phyloP scores from a whole-genome alignment of 257 asterid species.

The Prunella vulgaris region DNA sequence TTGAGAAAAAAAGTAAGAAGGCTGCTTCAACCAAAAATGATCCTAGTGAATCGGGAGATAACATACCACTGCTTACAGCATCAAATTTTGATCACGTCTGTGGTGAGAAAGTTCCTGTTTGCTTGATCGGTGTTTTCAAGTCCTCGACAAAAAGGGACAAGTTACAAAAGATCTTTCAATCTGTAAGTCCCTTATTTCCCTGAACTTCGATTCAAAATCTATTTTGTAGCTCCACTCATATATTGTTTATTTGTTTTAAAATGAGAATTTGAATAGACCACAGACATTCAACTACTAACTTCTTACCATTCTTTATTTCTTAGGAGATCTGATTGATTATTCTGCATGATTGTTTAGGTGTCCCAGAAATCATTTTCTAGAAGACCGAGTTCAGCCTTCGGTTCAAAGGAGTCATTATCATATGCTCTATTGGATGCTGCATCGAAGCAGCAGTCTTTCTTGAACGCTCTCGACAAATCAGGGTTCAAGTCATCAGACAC shows the following conservation, averaged over 20 bases:
- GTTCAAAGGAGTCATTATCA: slow-evolving; percentile 51
- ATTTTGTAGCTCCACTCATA: not conserved
- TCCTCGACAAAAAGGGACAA: slow-evolving; percentile 53
- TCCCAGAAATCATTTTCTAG: slow-evolving; percentile 77
- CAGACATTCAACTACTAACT: no score
- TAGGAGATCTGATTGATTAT: not conserved
- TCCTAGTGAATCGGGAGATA: slow-evolving; percentile 36
- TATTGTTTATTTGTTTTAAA: no score
- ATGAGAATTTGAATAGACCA: not conserved
- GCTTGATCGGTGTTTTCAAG: slow-evolving; percentile 76
- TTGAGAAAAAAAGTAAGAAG: slow-evolving; percentile 68
- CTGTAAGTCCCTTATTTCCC: slow-evolving; percentile 67
- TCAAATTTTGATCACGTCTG: slow-evolving; percentile 65
- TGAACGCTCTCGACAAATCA: slow-evolving; percentile 60
- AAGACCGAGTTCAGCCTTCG: slow-evolving; percentile 33
- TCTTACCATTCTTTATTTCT: not conserved
- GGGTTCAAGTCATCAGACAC: slow-evolving; percentile 57
- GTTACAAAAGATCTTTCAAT: slow-evolving; percentile 54
- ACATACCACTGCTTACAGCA: slow-evolving; percentile 54
- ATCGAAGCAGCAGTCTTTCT: slow-evolving; percentile 59
- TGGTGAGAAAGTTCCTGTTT: slow-evolving; percentile 66
- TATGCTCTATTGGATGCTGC: slow-evolving; percentile 80
- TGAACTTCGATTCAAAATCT: not conserved
- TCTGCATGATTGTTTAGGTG: slow-evolving; percentile 34
- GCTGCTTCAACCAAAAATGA: slow-evolving; percentile 43